Conservation (phyloP, 306 rosid genomes). For the Ceratonia siliqua region DNA sequence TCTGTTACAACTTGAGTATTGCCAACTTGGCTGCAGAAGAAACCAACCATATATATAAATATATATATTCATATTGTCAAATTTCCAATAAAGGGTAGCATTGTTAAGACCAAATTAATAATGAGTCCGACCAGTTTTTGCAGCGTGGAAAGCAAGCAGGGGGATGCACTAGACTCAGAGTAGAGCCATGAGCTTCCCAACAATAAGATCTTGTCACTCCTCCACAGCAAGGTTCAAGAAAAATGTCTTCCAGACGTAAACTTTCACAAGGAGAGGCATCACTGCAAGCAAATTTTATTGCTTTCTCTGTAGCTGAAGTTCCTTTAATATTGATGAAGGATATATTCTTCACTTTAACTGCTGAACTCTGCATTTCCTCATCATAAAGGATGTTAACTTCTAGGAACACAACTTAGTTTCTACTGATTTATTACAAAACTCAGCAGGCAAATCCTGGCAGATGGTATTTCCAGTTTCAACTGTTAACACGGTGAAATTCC, state of each 20-base stretch:
- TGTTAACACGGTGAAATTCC: background rate
- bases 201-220: conserved; percentile 55
- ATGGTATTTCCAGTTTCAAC: no score
- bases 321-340: conserved; percentile 73
- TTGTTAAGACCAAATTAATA: conserved; percentile 36
- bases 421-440: background rate
- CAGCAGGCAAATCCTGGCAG: no score
- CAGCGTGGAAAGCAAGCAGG: conserved; percentile 50
- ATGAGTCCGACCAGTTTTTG: conserved; percentile 34
- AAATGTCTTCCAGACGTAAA: conserved; percentile 63
- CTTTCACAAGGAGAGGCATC: conserved; percentile 67
- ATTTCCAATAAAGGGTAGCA: background rate
- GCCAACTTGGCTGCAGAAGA: background rate
- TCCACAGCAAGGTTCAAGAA: conserved; percentile 44
- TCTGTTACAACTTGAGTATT: background rate
- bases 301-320: conserved; percentile 78
- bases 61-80: background rate
- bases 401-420: conserved; percentile 14
- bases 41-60: background rate
- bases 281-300: conserved; percentile 78
- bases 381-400: conserved; percentile 16
- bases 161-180: conserved; percentile 58
- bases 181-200: conserved; percentile 80
- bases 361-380: conserved; percentile 62
- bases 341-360: conserved; percentile 68